Evolutionary conservation across 768 basidiomycete species (phyloP).

Genomic region (Suillus subalutaceus): DNA sequence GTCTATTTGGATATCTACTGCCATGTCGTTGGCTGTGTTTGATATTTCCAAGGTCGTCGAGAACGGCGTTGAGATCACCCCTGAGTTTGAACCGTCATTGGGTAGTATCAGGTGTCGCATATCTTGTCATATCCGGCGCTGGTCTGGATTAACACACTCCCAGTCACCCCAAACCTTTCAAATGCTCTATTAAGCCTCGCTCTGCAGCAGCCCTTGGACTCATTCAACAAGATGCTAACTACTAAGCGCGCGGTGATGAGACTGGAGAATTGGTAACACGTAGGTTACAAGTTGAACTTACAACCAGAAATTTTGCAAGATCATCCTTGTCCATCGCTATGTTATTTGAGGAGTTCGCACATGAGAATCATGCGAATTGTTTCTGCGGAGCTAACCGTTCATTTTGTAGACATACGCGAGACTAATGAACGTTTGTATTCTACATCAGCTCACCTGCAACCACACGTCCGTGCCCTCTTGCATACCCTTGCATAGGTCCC

Average conservation of each 20-base stretch:
- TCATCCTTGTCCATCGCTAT: not conserved
- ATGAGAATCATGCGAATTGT: not conserved
- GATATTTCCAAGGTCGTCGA: slow-evolving; percentile 26
- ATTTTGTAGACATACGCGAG: not conserved
- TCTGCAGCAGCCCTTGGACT: not conserved
- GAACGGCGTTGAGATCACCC: slow-evolving; percentile 40
- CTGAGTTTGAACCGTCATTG: slow-evolving; percentile 46
- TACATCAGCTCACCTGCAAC: not conserved
- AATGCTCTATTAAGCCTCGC: slow-evolving; percentile 18
- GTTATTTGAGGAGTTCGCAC: not conserved
- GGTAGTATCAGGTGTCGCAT: slow-evolving; percentile 42
- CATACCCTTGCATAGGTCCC: no score
- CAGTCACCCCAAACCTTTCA: slow-evolving; percentile 26
- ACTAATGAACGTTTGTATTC: not conserved
- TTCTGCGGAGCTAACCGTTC: not conserved
- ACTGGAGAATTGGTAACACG: not conserved
- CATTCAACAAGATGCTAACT: not conserved
- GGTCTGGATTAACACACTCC: not conserved
- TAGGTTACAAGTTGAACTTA: not conserved
- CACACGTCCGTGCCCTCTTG: not conserved
- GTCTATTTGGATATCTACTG: slow-evolving; percentile 41
- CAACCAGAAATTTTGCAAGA: not conserved
- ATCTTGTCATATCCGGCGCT: not conserved
- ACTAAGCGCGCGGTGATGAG: not conserved
- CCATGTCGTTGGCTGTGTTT: slow-evolving; percentile 44